phyloP scores from a whole-genome alignment of 805 yeast species.

The Komagataella populi region DNA sequence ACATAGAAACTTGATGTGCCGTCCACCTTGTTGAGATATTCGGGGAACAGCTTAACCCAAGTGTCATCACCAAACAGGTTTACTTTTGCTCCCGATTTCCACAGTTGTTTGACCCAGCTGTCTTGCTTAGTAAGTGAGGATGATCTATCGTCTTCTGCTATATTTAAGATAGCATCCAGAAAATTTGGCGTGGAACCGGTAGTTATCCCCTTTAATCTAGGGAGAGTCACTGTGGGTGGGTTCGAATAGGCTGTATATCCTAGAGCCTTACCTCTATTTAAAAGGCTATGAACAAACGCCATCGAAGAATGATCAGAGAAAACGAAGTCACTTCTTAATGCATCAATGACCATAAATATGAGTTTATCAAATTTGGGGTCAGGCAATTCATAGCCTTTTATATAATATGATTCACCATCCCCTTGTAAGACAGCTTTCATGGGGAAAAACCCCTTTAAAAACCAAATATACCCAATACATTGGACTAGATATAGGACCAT shows the following conservation, averaged over 20 bases:
- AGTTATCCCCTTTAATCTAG: slow-evolving; percentile 83
- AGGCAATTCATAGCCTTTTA: slow-evolving; percentile 15
- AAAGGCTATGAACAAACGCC: slow-evolving; percentile 48
- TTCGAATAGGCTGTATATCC: slow-evolving; percentile 88
- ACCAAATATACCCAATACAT: slow-evolving; percentile 41
- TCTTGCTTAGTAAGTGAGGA: slow-evolving; percentile 63
- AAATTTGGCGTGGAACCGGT: slow-evolving; percentile 94
- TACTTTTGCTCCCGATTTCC: slow-evolving; percentile 24
- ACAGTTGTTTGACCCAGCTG: slow-evolving; percentile 73
- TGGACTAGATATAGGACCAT: slow-evolving; percentile 20
- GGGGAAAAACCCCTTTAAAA: slow-evolving; percentile 83
- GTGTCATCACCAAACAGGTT: slow-evolving; percentile 97
- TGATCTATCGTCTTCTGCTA: slow-evolving; percentile 77
- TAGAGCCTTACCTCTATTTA: slow-evolving; percentile 55
- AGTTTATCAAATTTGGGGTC: slow-evolving; percentile 46
- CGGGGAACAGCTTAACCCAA: slow-evolving; percentile 85
- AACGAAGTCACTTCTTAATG: slow-evolving; percentile 80
- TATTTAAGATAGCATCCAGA: slow-evolving; percentile 84
- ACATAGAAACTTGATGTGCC: slow-evolving; percentile 94
- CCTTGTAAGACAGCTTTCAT: slow-evolving; percentile 72
- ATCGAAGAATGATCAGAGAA: slow-evolving; percentile 55
- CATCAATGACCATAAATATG: slow-evolving; percentile 83
- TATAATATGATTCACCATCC: slow-evolving; percentile 13
- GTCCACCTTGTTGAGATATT: slow-evolving; percentile 48
- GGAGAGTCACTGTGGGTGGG: slow-evolving; percentile 95